Percentiles rank a stretch among this genome's conserved stretches.
Conservation (phyloP, 495 filamentous ascomycete genomes). For the Aspergillus avenaceus region DNA sequence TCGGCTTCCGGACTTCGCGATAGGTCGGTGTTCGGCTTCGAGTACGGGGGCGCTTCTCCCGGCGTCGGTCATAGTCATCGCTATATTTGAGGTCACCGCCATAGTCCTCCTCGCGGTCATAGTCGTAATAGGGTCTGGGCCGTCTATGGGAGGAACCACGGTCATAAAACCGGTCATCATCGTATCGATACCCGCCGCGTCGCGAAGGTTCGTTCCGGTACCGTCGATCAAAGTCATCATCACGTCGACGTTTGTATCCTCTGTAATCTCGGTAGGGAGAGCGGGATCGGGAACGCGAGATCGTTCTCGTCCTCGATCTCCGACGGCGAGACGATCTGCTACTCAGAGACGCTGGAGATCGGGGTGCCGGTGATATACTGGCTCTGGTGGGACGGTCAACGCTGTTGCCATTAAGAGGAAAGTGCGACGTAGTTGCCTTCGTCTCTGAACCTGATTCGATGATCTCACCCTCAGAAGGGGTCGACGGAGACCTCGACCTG, state of each 20-base stretch:
- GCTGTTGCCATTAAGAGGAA: constrained; percentile 67
- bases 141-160: constrained; percentile 24
- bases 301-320: constrained; percentile 35
- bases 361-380: constrained; percentile 44
- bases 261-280: constrained; percentile 44
- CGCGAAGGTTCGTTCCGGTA: constrained; percentile 45
- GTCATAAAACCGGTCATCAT: constrained; percentile 32
- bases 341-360: constrained; percentile 44
- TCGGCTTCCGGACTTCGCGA: constrained; percentile 38
- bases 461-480: constrained; percentile 80
- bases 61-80: constrained; percentile 55
- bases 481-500: constrained; percentile 45
- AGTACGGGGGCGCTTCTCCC: constrained; percentile 61
- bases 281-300: constrained; percentile 38
- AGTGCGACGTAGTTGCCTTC: constrained; percentile 74
- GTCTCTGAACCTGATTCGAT: constrained; percentile 65
- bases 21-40: constrained; percentile 56
- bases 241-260: constrained; percentile 65
- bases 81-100: constrained; percentile 45
- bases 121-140: constrained; percentile 57
- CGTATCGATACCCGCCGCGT: constrained; percentile 33
- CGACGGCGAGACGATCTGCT: constrained; percentile 38
- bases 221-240: constrained; percentile 56
- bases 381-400: constrained; percentile 71
- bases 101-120: constrained; percentile 56